phyloP scores from a whole-genome alignment of 2,329 filamentous ascomycete genomes.

The Penicillium sclerotiorum region DNA sequence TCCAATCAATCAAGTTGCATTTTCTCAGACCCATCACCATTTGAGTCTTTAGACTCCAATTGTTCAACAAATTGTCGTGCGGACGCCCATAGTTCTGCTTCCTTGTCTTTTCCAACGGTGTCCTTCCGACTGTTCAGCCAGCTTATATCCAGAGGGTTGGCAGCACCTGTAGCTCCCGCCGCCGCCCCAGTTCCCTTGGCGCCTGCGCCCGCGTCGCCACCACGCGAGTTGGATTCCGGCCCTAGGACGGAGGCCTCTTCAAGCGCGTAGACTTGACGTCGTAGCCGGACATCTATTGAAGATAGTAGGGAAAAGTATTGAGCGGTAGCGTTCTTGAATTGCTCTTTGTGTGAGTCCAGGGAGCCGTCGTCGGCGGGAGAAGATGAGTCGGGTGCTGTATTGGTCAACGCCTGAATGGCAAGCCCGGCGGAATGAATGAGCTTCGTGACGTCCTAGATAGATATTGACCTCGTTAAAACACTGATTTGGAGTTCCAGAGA shows the following conservation, averaged over 20 bases:
- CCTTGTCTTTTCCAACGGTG: conserved; percentile 79
- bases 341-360: conserved; percentile 59
- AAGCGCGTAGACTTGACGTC: conserved; percentile 74
- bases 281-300: conserved; percentile 71
- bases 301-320: conserved; percentile 75
- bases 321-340: conserved; percentile 58
- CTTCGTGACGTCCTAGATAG: conserved; percentile 50
- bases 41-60: conserved; percentile 27
- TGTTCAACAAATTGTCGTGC: conserved; percentile 59
- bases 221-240: conserved; percentile 41
- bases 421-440: conserved; percentile 63
- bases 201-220: conserved; percentile 36
- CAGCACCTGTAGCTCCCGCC: conserved; percentile 36
- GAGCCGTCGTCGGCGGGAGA: conserved; percentile 37
- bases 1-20: conserved; percentile 44
- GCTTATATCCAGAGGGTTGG: conserved; percentile 74
- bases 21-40: conserved; percentile 28
- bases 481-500: background rate
- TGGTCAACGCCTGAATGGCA: conserved; percentile 66
- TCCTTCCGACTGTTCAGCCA: conserved; percentile 86
- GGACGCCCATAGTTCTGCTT: conserved; percentile 74
- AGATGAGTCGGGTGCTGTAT: conserved; percentile 42
- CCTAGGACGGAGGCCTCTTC: conserved; percentile 78
- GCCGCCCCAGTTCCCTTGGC: conserved; percentile 19
- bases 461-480: background rate